A percentile compares a stretch with the other conserved stretches of the same genome.
Conservation (phyloP, 345 rosid genomes). For the Carallia brachiata region DNA sequence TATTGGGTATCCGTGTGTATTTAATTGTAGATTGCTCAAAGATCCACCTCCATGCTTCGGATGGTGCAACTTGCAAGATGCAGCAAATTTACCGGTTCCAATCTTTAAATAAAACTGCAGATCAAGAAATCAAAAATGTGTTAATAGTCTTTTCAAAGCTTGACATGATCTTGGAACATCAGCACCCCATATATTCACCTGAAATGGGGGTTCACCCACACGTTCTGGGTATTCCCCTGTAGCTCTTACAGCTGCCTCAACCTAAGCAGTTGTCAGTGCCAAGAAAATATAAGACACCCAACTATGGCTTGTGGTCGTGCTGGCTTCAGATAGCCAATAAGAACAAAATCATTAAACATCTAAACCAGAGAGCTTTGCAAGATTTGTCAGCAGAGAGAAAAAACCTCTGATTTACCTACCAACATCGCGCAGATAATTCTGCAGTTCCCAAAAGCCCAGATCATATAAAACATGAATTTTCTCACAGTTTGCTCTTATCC, state of each 20-base stretch:
- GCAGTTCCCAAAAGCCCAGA: background rate
- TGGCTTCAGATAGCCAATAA: background rate
- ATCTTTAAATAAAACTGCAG: constrained; percentile 28
- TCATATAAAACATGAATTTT: background rate
- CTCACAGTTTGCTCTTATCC: background rate
- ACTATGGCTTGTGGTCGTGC: background rate
- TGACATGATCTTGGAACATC: background rate
- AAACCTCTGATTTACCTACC: background rate
- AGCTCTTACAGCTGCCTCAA: constrained; percentile 31
- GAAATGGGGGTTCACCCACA: constrained; percentile 24
- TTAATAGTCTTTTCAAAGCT: background rate
- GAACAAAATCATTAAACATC: constrained; percentile 1
- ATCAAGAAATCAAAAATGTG: background rate
- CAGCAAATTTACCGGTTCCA: constrained; percentile 34
- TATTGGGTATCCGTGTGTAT: constrained; percentile 26
- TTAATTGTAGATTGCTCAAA: constrained; percentile 24
- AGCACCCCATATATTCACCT: constrained; percentile 11
- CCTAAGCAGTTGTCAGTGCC: constrained; percentile 12
- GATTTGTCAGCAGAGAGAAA: background rate
- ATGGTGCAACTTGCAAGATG: constrained; percentile 32
- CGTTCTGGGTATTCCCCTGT: constrained; percentile 31
- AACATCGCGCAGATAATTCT: background rate
- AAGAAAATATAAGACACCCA: background rate
- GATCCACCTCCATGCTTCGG: constrained; percentile 26
- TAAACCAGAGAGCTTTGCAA: background rate